These are phyloP conservation scores for Diplodia scrobiculata DNA, from an alignment of 2,329 filamentous ascomycete species.

Conservation along the genomic window DNA sequence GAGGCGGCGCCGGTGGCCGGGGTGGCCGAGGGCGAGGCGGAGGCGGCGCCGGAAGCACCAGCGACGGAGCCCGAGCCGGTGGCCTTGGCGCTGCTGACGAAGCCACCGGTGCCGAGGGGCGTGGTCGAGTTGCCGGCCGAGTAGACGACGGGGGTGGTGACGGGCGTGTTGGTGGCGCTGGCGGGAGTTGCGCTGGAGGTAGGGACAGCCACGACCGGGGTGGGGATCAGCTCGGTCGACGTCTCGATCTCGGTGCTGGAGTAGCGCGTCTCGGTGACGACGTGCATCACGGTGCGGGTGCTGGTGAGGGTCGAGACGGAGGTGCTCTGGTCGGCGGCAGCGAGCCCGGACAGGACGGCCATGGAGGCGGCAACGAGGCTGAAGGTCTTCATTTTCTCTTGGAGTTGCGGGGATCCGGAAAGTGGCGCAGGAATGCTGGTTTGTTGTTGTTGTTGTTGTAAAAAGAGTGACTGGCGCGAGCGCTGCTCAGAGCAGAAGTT, in stretches of 20 bases:
- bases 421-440: background rate
- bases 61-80: slow-evolving; percentile 1
- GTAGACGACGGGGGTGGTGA: slow-evolving; percentile 25
- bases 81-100: slow-evolving; percentile 24
- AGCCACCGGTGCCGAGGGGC: slow-evolving; percentile 29
- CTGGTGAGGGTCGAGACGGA: slow-evolving; percentile 28
- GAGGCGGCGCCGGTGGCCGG: slow-evolving; percentile 43
- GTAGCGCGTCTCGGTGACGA: slow-evolving; percentile 43
- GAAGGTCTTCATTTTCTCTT: slow-evolving; percentile 37
- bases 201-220: slow-evolving; percentile 32
- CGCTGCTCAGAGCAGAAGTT: slow-evolving; percentile 26
- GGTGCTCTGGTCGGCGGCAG: slow-evolving; percentile 42
- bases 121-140: slow-evolving; percentile 24
- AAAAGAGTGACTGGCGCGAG: slow-evolving; percentile 26
- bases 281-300: slow-evolving; percentile 41
- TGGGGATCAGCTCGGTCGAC: slow-evolving; percentile 40
- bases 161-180: slow-evolving; percentile 27
- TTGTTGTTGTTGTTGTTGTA: background rate
- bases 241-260: slow-evolving; percentile 37
- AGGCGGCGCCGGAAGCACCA: background rate
- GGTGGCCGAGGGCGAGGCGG: background rate
- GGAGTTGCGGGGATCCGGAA: background rate
- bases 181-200: background rate
- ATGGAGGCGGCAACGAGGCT: slow-evolving; percentile 41
- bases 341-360: slow-evolving; percentile 41